A percentile compares a stretch with the other conserved stretches of the same genome.
Evolutionary conservation across 352 stramenopile genomes (phyloP).

Genomic region (Phytophthora chlamydospora): DNA sequence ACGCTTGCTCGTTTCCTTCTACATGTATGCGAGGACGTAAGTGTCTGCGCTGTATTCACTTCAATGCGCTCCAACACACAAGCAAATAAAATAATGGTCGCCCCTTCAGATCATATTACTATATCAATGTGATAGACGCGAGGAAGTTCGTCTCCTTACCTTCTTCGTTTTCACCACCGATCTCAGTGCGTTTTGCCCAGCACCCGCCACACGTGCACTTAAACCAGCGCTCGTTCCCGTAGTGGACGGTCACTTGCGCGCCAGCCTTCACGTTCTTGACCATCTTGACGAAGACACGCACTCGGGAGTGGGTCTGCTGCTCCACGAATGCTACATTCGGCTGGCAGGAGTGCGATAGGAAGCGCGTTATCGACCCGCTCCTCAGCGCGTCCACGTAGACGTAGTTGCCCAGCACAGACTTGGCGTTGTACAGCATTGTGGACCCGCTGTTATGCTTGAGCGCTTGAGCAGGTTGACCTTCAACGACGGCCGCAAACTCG

Average conservation of each 20-base stretch:
- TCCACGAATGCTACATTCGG: constrained; percentile 12
- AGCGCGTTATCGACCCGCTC: constrained; percentile 5
- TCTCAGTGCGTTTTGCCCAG: too few relatives aligned
- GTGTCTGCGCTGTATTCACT: too few relatives aligned
- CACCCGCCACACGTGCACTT: not conserved
- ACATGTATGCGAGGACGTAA: too few relatives aligned
- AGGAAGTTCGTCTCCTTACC: too few relatives aligned
- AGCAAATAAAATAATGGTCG: too few relatives aligned
- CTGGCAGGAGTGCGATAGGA: constrained; percentile 5
- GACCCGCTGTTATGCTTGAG: constrained; percentile 5
- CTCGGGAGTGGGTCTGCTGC: not conserved
- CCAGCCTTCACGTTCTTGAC: constrained; percentile 2
- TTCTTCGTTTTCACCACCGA: too few relatives aligned
- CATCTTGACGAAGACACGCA: constrained; percentile 9
- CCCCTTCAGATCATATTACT: too few relatives aligned
- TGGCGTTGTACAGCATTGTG: not conserved
- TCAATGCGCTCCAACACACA: too few relatives aligned
- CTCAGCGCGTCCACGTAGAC: constrained; percentile 6
- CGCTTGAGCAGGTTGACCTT: not conserved
- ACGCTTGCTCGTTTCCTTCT: too few relatives aligned
- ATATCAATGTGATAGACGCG: too few relatives aligned
- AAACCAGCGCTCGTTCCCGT: constrained; percentile 11
- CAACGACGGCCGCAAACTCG: not conserved
- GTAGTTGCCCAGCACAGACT: constrained; percentile 1
- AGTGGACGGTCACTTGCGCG: constrained; percentile 9